phyloP scores from a whole-genome alignment of 768 basidiomycete species.

The Peribolospora baueri region DNA sequence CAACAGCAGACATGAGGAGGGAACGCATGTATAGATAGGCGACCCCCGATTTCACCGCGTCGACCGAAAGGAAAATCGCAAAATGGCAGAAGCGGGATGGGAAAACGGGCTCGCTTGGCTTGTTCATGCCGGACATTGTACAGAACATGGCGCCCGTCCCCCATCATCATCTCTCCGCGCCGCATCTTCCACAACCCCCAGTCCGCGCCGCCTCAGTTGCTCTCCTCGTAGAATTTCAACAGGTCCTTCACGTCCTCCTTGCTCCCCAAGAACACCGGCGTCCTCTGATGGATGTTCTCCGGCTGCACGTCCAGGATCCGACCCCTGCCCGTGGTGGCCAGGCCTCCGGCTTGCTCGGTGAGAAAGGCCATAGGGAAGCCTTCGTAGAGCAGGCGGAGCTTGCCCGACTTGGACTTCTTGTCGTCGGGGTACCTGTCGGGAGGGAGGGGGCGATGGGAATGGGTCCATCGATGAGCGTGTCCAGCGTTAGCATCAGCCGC shows the following conservation, averaged over 20 bases:
- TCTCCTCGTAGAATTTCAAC: slow-evolving; percentile 49
- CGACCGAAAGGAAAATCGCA: not conserved
- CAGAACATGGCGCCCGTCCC: not conserved
- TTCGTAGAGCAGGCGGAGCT: slow-evolving; percentile 82
- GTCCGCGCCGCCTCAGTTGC: not conserved
- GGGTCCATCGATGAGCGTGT: no score
- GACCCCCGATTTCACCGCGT: not conserved
- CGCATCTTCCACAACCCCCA: not conserved
- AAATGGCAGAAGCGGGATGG: not conserved
- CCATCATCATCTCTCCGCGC: not conserved
- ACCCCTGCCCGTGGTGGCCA: slow-evolving; percentile 84
- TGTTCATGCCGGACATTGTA: not conserved
- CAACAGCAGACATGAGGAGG: no score
- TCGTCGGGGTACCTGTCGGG: slow-evolving; percentile 58
- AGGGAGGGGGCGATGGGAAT: not conserved
- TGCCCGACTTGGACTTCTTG: slow-evolving; percentile 90
- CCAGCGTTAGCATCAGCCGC: no score
- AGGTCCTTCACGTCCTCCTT: slow-evolving; percentile 80
- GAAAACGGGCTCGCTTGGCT: not conserved
- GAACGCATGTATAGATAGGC: no score
- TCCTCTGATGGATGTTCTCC: slow-evolving; percentile 68
- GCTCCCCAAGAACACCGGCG: slow-evolving; percentile 77
- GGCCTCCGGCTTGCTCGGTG: slow-evolving; percentile 53
- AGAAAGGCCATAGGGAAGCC: slow-evolving; percentile 10
- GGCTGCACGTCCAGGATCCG: slow-evolving; percentile 80